Percentiles rank a stretch among this genome's conserved stretches.
Conservation (phyloP, 169 alveolate genomes). For the Plasmodium knowlesi region DNA sequence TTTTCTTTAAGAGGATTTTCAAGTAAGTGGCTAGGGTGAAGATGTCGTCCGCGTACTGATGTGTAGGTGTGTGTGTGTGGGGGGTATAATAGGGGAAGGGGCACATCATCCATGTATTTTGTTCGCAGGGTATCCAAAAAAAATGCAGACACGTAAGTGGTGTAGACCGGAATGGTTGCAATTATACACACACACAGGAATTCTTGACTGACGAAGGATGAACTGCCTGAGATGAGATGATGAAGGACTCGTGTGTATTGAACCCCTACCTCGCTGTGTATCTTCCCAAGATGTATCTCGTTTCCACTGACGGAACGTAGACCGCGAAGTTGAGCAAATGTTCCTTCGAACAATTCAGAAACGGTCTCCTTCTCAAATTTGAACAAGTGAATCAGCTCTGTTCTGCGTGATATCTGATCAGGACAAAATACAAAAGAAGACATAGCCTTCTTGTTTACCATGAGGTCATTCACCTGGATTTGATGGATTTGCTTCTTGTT, state of each 20-base stretch:
- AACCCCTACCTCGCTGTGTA: conserved; percentile 30
- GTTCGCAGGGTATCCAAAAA: too few species aligned
- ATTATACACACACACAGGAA: background rate
- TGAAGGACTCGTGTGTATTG: background rate
- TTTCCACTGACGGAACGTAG: background rate
- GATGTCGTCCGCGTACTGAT: conserved; percentile 7
- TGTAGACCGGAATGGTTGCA: background rate
- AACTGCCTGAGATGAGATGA: background rate
- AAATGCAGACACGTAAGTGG: background rate
- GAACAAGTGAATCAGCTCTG: conserved; percentile 26
- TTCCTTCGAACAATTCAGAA: background rate
- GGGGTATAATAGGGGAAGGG: background rate
- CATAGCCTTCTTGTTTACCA: conserved; percentile 18
- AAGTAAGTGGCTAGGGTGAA: conserved; percentile 3
- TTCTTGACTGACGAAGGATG: background rate
- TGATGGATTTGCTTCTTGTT: background rate
- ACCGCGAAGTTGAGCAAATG: background rate
- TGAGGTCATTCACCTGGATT: background rate
- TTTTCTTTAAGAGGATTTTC: conserved; percentile 38
- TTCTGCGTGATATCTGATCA: conserved; percentile 1
- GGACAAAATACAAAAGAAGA: conserved; percentile 30
- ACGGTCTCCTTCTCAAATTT: conserved; percentile 33
- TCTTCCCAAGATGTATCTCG: background rate
- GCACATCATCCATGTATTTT: too few species aligned
- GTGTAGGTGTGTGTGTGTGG: too few species aligned